Conservation (phyloP, 2,329 filamentous ascomycete genomes). For the Trichoderma koningiopsis region DNA sequence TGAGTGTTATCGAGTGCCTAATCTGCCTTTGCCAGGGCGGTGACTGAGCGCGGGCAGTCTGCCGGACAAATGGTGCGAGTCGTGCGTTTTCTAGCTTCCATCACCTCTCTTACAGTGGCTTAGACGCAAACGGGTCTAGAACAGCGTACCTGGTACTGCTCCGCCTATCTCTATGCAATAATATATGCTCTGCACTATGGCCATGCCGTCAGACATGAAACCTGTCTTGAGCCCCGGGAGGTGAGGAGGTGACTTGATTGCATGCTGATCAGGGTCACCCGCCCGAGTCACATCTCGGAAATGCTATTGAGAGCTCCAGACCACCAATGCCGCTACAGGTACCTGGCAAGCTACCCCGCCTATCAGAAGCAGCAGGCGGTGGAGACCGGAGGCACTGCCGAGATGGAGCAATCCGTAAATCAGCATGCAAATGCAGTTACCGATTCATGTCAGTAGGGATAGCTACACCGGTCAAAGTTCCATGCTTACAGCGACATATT, state of each 20-base stretch:
- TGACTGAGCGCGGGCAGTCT: neutral
- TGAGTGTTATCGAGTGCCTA: neutral
- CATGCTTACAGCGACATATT: neutral
- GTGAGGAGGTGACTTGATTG: conserved; percentile 14
- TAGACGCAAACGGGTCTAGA: neutral
- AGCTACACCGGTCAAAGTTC: neutral
- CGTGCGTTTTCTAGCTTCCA: neutral
- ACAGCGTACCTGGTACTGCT: neutral
- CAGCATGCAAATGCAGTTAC: neutral
- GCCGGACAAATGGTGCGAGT: neutral
- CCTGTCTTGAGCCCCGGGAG: neutral
- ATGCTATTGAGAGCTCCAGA: neutral
- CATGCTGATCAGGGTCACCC: neutral
- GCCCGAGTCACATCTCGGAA: neutral
- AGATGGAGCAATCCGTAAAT: neutral
- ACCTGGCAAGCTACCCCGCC: conserved; percentile 15
- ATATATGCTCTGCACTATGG: neutral
- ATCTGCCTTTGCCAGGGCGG: neutral
- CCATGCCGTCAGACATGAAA: neutral
- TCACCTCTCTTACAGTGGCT: neutral
- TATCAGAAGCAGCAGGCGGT: conserved; percentile 21
- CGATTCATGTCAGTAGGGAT: neutral
- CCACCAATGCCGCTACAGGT: neutral
- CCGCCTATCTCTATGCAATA: neutral
- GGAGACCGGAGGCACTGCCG: neutral